These are phyloP conservation scores for Wolfiporia cocos DNA, from an alignment of 1,284 basidiomycete species.

Conservation along the genomic window DNA sequence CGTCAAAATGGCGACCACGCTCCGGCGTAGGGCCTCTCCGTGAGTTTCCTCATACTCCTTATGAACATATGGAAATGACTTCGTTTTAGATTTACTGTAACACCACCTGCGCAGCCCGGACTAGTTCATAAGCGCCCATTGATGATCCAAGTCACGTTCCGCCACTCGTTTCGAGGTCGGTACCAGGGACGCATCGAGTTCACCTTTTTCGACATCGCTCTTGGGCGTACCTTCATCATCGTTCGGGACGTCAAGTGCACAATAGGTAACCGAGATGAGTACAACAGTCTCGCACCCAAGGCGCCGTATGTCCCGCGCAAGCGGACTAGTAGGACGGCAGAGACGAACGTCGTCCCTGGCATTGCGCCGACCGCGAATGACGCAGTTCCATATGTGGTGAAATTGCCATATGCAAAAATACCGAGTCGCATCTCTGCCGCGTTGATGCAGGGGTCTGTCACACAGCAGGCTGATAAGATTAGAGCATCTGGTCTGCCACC, in stretches of 20 bases:
- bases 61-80: slow-evolving; percentile 11
- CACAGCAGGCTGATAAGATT: slow-evolving; percentile 3
- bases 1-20: slow-evolving; percentile 30
- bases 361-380: slow-evolving; percentile 28
- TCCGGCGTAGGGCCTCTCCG: slow-evolving; percentile 26
- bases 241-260: slow-evolving; percentile 26
- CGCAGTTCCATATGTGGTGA: slow-evolving; percentile 23
- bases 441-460: slow-evolving; percentile 1
- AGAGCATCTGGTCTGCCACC: slow-evolving; percentile 4
- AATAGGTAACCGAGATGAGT: slow-evolving; percentile 36
- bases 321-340: slow-evolving; percentile 32
- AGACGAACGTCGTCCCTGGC: slow-evolving; percentile 40
- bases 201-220: slow-evolving; percentile 24
- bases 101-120: slow-evolving; percentile 4
- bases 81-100: slow-evolving; percentile 28
- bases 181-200: slow-evolving; percentile 37
- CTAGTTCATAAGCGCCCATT: slow-evolving; percentile 25
- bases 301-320: slow-evolving; percentile 47
- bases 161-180: slow-evolving; percentile 35
- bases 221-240: slow-evolving; percentile 29
- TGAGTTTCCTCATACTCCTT: slow-evolving; percentile 16
- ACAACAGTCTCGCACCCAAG: slow-evolving; percentile 42
- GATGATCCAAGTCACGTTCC: slow-evolving; percentile 29
- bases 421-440: slow-evolving; percentile 11
- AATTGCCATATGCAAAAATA: slow-evolving; percentile 16